Evolutionary conservation across 169 alveolate species (phyloP).

Genomic region (Perkinsus olseni): DNA sequence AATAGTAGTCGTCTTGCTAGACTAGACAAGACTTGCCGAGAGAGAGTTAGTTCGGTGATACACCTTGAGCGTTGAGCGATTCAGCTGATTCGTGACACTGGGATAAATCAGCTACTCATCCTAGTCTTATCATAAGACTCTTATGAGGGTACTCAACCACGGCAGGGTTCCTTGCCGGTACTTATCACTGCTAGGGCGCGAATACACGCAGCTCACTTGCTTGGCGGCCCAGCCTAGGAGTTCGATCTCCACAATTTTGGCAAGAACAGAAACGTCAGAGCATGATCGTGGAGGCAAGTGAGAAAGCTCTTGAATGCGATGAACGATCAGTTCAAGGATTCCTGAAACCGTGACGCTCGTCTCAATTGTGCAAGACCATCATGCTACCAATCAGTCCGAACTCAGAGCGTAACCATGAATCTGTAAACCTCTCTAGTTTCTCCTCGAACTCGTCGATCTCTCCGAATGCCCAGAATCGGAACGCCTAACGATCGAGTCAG

Average conservation of each 20-base stretch:
- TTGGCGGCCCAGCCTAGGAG: neutral
- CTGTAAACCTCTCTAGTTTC: neutral
- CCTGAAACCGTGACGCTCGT: neutral
- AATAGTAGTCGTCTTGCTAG: neutral
- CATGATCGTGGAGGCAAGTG: neutral
- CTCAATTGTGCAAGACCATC: neutral
- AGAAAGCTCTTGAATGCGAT: neutral
- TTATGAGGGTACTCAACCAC: neutral
- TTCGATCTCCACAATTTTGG: neutral
- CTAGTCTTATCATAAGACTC: neutral
- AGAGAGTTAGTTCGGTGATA: neutral
- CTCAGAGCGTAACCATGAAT: neutral
- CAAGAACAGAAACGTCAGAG: neutral
- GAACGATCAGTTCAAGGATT: neutral
- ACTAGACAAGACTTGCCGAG: neutral
- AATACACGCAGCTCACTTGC: neutral
- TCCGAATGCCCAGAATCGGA: neutral
- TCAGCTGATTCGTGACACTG: no score
- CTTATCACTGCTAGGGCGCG: neutral
- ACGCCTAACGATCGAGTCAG: neutral
- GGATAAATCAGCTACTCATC: no score
- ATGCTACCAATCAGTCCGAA: neutral
- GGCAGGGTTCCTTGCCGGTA: neutral
- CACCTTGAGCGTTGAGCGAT: neutral
- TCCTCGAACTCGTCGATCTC: neutral